Evolutionary conservation across 164 flowering plant genomes (phyloP).

Genomic region (Berberis thunbergii): DNA sequence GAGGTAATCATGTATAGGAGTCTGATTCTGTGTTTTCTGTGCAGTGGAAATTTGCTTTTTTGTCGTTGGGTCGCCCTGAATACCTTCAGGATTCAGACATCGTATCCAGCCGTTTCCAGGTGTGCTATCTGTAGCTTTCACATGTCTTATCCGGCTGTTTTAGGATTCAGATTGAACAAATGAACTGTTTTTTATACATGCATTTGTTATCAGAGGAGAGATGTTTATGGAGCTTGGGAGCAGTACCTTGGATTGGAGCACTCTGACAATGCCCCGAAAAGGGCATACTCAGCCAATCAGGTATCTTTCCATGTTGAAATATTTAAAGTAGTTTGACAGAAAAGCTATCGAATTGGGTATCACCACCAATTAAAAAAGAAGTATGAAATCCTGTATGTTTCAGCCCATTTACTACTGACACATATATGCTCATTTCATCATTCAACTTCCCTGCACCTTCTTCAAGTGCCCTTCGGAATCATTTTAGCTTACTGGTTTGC

Average conservation of each 20-base stretch:
- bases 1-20: neutral
- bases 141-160: neutral
- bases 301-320: slow-evolving; percentile 14
- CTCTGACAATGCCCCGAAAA: slow-evolving; percentile 58
- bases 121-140: slow-evolving; percentile 2
- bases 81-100: slow-evolving; percentile 69
- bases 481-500: too few species aligned
- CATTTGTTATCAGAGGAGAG: slow-evolving; percentile 43
- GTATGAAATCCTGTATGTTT: too few species aligned
- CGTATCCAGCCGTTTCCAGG: slow-evolving; percentile 72
- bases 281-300: slow-evolving; percentile 61
- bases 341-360: too few species aligned
- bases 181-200: neutral
- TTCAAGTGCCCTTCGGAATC: too few species aligned
- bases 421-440: too few species aligned
- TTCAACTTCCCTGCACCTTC: too few species aligned
- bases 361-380: too few species aligned
- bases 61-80: slow-evolving; percentile 79
- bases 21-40: neutral
- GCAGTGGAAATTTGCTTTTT: slow-evolving; percentile 86
- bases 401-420: too few species aligned
- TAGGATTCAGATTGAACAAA: neutral
- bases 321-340: too few species aligned
- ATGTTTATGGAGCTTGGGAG: slow-evolving; percentile 91
- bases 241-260: slow-evolving; percentile 90